Base-by-base conservation (phyloP, 805 yeast genomes). In the Diddensiella santjacobensis region DNA sequence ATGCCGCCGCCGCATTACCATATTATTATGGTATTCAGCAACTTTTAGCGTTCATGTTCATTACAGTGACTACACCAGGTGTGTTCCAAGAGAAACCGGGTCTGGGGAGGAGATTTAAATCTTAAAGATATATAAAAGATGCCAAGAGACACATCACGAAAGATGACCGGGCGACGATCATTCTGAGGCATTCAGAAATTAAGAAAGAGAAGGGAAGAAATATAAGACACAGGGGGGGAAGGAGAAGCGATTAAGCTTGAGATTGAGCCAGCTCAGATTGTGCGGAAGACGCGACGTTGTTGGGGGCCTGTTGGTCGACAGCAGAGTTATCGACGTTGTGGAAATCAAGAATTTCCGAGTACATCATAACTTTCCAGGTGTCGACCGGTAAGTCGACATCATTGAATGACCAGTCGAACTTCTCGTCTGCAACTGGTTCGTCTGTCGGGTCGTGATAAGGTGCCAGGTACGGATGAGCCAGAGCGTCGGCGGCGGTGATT, bases 281-380 rank as follows among this genome's bases (percentile, higher is more conserved):
- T 6, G 40, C 30, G 31, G 31, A 26, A 18, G 45, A 20, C 45
- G 43, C 39, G n/a, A 42, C 43, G 22, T 22, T 26, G 13, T 31
- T 24, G 5, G 45, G 45, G 3, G 40, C 23, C 38, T 45, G 47
- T 10, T 11, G 37, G 22, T 2, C 13, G 10, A 30, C 47, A 44
- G 22, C 45, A n/a, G 51, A 30, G 40, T 44, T 44, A 43, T 83
- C 90, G 50, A 86, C 87, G 66, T 89, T 95, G 68, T 91, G 98
- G 78, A 89, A 91, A 66, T 91, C 97, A 57, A 93, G 74, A 53
- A 91, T 93, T 70, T 91, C 99, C 45, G 95, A 84, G 70, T 93
- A 93, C 96, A 93, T 91, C 98, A 93, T 91, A 17, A 89, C 96
- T 71, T 96, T 82, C 99, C 99, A 91, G 11, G 96, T 88, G 62